Evolutionary conservation across 1,284 basidiomycete genomes (phyloP).

Genomic region (Hymenochaete sp.): DNA sequence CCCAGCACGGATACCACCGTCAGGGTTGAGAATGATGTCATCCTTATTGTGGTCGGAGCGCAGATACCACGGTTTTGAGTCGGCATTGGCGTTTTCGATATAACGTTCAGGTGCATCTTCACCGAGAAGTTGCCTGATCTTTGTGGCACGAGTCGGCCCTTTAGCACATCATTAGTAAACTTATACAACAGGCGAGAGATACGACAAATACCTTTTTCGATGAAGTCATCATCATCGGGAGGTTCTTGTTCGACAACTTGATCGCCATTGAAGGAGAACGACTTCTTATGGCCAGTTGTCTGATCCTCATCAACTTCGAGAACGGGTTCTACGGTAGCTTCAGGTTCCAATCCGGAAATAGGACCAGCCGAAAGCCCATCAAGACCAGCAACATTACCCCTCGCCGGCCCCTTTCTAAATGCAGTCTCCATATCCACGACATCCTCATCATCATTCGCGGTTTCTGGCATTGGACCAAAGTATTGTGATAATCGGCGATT

Average conservation of each 20-base stretch:
- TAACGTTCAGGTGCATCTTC: slow-evolving; percentile 15
- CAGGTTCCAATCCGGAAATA: too few species aligned
- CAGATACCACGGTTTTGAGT: slow-evolving; percentile 78
- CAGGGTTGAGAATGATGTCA: slow-evolving; percentile 80
- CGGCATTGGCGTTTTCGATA: slow-evolving; percentile 17
- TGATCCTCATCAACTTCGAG: background rate
- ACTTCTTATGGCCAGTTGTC: slow-evolving; percentile 10
- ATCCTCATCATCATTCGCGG: slow-evolving; percentile 42
- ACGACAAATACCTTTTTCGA: slow-evolving; percentile 12
- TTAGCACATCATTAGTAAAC: background rate
- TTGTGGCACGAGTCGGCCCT: slow-evolving; percentile 11
- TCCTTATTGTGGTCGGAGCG: slow-evolving; percentile 69
- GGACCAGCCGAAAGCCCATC: background rate
- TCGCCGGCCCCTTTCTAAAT: slow-evolving; percentile 30
- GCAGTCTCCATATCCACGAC: slow-evolving; percentile 55
- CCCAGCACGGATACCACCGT: slow-evolving; percentile 79
- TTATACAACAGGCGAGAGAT: background rate
- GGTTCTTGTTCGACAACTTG: slow-evolving; percentile 1
- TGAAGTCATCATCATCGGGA: slow-evolving; percentile 14
- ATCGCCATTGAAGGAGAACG: slow-evolving; percentile 1
- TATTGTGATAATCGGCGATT: slow-evolving; percentile 31
- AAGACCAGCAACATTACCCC: slow-evolving; percentile 19
- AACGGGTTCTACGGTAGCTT: slow-evolving; percentile 3
- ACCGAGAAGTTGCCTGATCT: slow-evolving; percentile 16
- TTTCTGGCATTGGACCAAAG: slow-evolving; percentile 23